These are phyloP conservation scores for Solanum tacnaense DNA, from an alignment of 257 asterid genomes.

Conservation along the genomic window DNA sequence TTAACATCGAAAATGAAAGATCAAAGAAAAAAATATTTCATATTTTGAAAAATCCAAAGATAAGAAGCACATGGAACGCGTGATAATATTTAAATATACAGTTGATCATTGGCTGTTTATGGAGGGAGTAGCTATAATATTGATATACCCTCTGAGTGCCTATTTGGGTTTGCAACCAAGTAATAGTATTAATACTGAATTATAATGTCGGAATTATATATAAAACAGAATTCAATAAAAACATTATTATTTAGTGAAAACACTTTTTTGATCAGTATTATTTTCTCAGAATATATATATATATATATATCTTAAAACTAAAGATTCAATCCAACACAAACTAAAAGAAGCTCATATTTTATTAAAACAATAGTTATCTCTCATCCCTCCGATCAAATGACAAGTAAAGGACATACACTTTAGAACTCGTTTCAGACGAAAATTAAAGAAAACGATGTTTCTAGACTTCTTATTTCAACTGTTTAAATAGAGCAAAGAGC, in stretches of 20 bases:
- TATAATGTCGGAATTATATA: not conserved
- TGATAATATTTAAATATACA: not conserved
- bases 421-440: not conserved
- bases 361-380: not conserved
- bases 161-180: not conserved
- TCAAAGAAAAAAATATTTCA: not conserved
- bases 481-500: not conserved
- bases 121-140: not conserved
- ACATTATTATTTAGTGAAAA: not conserved
- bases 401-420: not conserved
- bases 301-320: no score
- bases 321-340: no score
- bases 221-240: not conserved
- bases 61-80: not conserved
- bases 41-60: not conserved
- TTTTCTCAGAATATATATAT: not conserved
- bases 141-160: not conserved
- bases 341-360: not conserved
- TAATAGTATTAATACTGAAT: not conserved
- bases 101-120: not conserved
- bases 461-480: not conserved
- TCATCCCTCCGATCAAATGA: no score
- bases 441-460: not conserved
- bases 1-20: not conserved
- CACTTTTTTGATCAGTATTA: not conserved